Base-by-base conservation (phyloP, 1,284 basidiomycete species). In the Stygiomarasmius scandens region DNA sequence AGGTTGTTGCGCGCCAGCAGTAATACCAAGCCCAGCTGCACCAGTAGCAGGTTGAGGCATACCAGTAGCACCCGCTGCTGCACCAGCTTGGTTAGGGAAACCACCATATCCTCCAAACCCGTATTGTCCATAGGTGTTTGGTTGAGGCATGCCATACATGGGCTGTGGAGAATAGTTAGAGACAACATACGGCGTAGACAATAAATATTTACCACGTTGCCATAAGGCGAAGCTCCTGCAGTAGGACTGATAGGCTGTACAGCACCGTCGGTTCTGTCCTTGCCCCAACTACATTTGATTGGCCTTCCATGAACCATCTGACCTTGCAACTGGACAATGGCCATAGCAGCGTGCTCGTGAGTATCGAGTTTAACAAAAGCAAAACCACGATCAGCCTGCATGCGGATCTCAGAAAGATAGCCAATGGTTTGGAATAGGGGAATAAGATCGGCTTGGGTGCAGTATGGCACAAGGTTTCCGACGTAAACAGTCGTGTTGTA, bases 291-390 rank as follows among this genome's bases (percentile, higher is more conserved):
- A 74, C 94, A 96, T 75, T 97, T 96, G 80, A 98, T 92, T 12
- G 94, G 94, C 45, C 96, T 80, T 51, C 96, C 96, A 67, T 98
- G 96, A 27, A 98, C 91, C 80, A 94, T 91, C 74, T 94, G 91
- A 55, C 96, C 95, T 73, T 96, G 93, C 54, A 98, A 79, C 69
- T 96, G 92, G 61, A 95, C 90, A 68, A 99, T 98, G 25, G 96
- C 96, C 86, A 94, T 90, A 11, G 96, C 95, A 52, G 96, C 96
- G 69, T 97, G 95, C 72, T 97, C 95, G 72, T 98, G 96, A 47
- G 93, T 95, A 75, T 98, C 96, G 57, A 98, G 84, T 77, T 98
- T 98, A 71, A 98, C 95, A 70, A 99, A 99, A 0, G 96, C 96
- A 72, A 98, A 98, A 29, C 96, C 96, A 60, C 95, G 90, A 76